Conservation (phyloP, 352 stramenopile genomes). For the Aphanomyces stellatus region DNA sequence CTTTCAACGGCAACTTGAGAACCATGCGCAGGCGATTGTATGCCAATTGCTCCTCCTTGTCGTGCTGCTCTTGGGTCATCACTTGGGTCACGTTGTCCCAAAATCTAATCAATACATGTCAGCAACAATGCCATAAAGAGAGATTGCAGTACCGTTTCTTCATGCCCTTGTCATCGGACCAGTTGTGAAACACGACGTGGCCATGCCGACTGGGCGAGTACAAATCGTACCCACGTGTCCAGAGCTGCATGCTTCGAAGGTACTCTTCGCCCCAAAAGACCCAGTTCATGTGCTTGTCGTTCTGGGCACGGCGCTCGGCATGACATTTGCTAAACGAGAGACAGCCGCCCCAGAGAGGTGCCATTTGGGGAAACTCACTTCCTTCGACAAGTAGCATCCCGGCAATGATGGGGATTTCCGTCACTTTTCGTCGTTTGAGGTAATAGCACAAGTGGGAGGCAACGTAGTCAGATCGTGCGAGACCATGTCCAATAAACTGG, state of each 20-base stretch:
- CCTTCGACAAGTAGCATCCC: background rate
- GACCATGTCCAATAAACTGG: background rate
- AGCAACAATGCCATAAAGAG: no score
- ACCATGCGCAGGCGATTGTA: background rate
- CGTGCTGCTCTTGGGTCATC: background rate
- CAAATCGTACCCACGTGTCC: slow-evolving; percentile 82
- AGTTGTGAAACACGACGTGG: slow-evolving; percentile 60
- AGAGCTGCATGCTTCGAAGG: slow-evolving; percentile 38
- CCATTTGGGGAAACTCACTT: slow-evolving; percentile 26
- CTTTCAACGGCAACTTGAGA: background rate
- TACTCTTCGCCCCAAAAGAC: slow-evolving; percentile 87
- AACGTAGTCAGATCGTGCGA: background rate
- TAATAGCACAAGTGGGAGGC: background rate
- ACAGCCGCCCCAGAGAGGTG: slow-evolving; percentile 74
- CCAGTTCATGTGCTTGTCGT: slow-evolving; percentile 66
- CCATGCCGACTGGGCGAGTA: slow-evolving; percentile 43
- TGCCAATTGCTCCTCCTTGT: background rate
- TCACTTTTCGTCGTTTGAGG: no score
- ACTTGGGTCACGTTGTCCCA: background rate
- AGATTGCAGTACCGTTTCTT: background rate
- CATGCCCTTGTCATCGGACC: slow-evolving; percentile 3
- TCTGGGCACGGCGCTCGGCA: slow-evolving; percentile 66
- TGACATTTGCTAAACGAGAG: slow-evolving; percentile 78
- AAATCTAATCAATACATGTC: no score
- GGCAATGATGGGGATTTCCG: slow-evolving; percentile 10